Percentiles rank a stretch among this genome's conserved stretches.
Conservation (phyloP, 768 basidiomycete species). For the Russula sp. region DNA sequence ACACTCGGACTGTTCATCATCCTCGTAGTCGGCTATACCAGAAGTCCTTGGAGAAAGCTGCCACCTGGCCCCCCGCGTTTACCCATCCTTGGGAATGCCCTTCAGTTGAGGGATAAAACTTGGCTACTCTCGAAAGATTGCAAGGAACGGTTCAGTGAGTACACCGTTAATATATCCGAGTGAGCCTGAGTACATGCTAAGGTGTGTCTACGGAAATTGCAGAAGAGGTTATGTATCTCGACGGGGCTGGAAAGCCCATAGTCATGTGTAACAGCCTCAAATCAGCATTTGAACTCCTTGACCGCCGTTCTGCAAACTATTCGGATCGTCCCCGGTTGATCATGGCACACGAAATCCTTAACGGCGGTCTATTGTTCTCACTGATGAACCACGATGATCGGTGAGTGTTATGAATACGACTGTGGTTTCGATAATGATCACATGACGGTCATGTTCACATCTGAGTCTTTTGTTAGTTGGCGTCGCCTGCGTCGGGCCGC, state of each 20-base stretch:
- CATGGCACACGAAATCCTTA: slow-evolving; percentile 21
- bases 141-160: slow-evolving; percentile 10
- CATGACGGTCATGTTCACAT: not conserved
- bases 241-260: slow-evolving; percentile 25
- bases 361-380: slow-evolving; percentile 5
- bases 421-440: not conserved
- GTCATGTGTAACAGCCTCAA: slow-evolving; percentile 22
- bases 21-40: not conserved
- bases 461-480: too few relatives aligned
- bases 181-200: not conserved
- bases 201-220: not conserved
- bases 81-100: slow-evolving; percentile 10
- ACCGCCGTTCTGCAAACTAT: slow-evolving; percentile 34
- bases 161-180: too few relatives aligned
- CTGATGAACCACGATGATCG: slow-evolving; percentile 3
- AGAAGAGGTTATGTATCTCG: slow-evolving; percentile 31
- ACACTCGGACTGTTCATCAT: not conserved
- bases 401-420: not conserved
- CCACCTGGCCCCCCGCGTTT: slow-evolving; percentile 10
- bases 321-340: slow-evolving; percentile 32
- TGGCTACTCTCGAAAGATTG: slow-evolving; percentile 13
- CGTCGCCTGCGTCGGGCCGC: too few relatives aligned
- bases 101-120: not conserved
- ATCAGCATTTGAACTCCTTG: slow-evolving; percentile 29
- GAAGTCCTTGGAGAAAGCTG: slow-evolving; percentile 13